These are phyloP conservation scores for Kwoniella newhampshirensis DNA, from an alignment of 768 basidiomycete genomes.

Conservation along the genomic window DNA sequence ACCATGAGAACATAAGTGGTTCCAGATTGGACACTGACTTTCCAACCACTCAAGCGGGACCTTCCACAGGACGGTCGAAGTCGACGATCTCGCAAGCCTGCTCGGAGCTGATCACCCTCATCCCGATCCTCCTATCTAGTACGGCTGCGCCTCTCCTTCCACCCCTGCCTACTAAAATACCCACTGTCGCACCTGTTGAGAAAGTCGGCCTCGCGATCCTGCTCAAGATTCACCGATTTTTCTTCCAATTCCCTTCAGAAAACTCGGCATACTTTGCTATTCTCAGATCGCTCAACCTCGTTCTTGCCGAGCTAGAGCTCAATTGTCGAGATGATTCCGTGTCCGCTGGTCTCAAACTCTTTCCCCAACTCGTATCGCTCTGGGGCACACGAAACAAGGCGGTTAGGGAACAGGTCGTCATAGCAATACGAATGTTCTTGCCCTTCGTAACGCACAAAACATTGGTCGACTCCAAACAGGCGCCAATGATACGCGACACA, in stretches of 20 bases:
- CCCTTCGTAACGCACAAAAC: slow-evolving; percentile 62
- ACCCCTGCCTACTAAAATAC: slow-evolving; percentile 35
- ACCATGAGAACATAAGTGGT: slow-evolving; percentile 11
- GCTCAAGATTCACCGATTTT: slow-evolving; percentile 62
- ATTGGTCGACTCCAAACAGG: slow-evolving; percentile 8
- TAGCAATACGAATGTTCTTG: slow-evolving; percentile 69
- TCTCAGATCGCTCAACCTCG: slow-evolving; percentile 65
- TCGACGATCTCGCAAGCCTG: slow-evolving; percentile 58
- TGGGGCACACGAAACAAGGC: slow-evolving; percentile 77
- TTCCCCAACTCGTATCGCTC: slow-evolving; percentile 66
- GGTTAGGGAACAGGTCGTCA: slow-evolving; percentile 75
- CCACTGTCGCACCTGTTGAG: slow-evolving; percentile 10
- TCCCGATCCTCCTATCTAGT: slow-evolving; percentile 56
- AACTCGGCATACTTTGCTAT: slow-evolving; percentile 77
- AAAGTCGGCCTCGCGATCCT: slow-evolving; percentile 58
- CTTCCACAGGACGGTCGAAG: slow-evolving; percentile 28
- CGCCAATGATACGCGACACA: slow-evolving; percentile 8
- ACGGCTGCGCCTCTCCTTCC: slow-evolving; percentile 65
- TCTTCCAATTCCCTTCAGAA: slow-evolving; percentile 67
- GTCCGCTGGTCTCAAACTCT: slow-evolving; percentile 63
- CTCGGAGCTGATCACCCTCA: slow-evolving; percentile 65
- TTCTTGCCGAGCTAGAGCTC: slow-evolving; percentile 72
- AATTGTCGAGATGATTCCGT: slow-evolving; percentile 67
- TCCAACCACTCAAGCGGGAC: slow-evolving; percentile 11
- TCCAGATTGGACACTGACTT: slow-evolving; percentile 17